Evolutionary conservation across 495 filamentous ascomycete genomes (phyloP).

Genomic region (Penicillium desertorum): DNA sequence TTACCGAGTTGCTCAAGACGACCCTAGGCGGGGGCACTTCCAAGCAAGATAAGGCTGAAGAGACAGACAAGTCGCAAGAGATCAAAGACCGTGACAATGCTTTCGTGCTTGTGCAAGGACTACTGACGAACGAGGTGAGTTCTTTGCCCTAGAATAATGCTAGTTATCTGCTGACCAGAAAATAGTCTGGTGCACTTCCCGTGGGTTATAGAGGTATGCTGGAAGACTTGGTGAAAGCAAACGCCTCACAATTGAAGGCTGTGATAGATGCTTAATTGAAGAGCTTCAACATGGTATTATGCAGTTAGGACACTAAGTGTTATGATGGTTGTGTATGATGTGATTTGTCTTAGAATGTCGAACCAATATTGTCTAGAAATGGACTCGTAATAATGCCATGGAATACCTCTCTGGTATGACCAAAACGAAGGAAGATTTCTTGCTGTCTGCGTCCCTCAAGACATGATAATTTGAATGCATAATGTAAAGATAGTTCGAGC

Average conservation of each 20-base stretch:
- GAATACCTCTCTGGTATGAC: not conserved
- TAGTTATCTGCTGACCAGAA: constrained; percentile 18
- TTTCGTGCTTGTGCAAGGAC: constrained; percentile 58
- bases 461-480: not conserved
- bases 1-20: constrained; percentile 49
- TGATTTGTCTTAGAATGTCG: not conserved
- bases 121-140: constrained; percentile 55
- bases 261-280: not conserved
- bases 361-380: not conserved
- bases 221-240: constrained; percentile 30
- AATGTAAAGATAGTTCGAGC: not conserved
- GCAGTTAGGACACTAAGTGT: not conserved
- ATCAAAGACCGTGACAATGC: constrained; percentile 62
- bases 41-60: constrained; percentile 15
- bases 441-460: not conserved
- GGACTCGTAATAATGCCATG: not conserved
- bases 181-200: constrained; percentile 33
- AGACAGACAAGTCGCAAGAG: constrained; percentile 30
- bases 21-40: constrained; percentile 42
- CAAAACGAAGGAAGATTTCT: not conserved
- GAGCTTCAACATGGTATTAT: not conserved
- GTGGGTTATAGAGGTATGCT: constrained; percentile 26
- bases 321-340: not conserved
- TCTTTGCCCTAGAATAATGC: not conserved
- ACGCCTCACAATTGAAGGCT: constrained; percentile 26